These are phyloP conservation scores for Lyophyllum semitale DNA, from an alignment of 768 basidiomycete genomes.

Conservation along the genomic window DNA sequence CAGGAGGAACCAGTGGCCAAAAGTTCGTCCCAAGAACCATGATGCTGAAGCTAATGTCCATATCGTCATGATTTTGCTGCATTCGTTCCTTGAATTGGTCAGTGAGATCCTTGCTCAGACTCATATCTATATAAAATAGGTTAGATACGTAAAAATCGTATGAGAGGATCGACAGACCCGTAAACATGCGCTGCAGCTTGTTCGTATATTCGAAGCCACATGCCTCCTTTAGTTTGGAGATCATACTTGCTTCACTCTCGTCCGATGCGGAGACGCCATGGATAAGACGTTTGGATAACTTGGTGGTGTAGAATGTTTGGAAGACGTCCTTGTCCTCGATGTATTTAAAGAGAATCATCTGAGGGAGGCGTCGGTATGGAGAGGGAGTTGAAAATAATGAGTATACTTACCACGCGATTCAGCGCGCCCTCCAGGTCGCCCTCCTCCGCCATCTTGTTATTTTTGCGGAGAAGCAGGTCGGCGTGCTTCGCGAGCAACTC, in stretches of 20 bases:
- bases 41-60: slow-evolving; percentile 88
- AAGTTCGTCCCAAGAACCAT: slow-evolving; percentile 95
- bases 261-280: slow-evolving; percentile 91
- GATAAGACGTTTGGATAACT: slow-evolving; percentile 90
- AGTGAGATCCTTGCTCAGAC: slow-evolving; percentile 91
- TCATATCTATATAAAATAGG: slow-evolving; percentile 67
- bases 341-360: slow-evolving; percentile 99
- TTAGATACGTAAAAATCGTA: background rate
- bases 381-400: slow-evolving; percentile 24
- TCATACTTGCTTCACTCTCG: slow-evolving; percentile 97
- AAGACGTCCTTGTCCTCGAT: slow-evolving; percentile 99
- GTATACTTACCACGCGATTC: slow-evolving; percentile 75
- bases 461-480: slow-evolving; percentile 88
- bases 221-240: slow-evolving; percentile 93
- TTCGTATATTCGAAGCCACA: slow-evolving; percentile 97
- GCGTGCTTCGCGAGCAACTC: slow-evolving; percentile 92
- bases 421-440: slow-evolving; percentile 87
- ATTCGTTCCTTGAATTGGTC: slow-evolving; percentile 94
- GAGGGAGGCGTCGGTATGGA: slow-evolving; percentile 28
- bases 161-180: slow-evolving; percentile 51
- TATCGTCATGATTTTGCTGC: slow-evolving; percentile 82
- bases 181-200: slow-evolving; percentile 97
- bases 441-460: slow-evolving; percentile 93
- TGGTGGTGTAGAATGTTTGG: slow-evolving; percentile 96
- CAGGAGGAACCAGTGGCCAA: slow-evolving; percentile 88